Conservation (phyloP, 768 basidiomycete genomes). For the Suillus placidus region DNA sequence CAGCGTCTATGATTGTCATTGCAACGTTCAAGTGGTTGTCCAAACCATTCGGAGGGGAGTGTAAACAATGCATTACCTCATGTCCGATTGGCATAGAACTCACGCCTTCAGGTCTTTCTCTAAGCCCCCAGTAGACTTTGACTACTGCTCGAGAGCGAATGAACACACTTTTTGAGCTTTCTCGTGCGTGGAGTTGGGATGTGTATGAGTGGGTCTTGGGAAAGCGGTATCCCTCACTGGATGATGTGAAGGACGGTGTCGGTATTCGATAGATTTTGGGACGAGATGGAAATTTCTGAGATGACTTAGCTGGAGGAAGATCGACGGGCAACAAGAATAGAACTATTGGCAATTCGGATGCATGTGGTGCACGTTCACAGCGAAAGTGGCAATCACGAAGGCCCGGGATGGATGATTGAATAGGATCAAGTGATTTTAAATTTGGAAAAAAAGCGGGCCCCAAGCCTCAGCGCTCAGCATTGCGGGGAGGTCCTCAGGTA, state of each 20-base stretch:
- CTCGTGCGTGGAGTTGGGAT: neutral
- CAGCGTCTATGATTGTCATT: neutral
- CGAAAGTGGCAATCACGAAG: slow-evolving; percentile 51
- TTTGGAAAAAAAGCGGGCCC: slow-evolving; percentile 60
- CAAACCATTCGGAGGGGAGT: neutral
- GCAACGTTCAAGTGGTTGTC: neutral
- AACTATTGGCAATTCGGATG: slow-evolving; percentile 58
- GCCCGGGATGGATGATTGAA: slow-evolving; percentile 54
- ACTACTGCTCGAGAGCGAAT: neutral
- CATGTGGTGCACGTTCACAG: slow-evolving; percentile 54
- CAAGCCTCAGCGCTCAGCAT: slow-evolving; percentile 45
- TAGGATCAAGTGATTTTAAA: slow-evolving; percentile 51
- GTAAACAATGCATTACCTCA: neutral
- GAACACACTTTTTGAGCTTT: neutral
- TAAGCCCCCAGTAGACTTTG: neutral
- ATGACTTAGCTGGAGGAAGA: slow-evolving; percentile 79
- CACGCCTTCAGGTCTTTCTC: neutral
- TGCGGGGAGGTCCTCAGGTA: neutral
- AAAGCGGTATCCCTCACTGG: neutral
- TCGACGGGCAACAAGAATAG: slow-evolving; percentile 60
- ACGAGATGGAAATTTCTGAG: slow-evolving; percentile 77
- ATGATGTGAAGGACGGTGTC: slow-evolving; percentile 39
- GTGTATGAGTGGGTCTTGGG: neutral
- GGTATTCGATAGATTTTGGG: slow-evolving; percentile 72
- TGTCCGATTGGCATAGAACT: neutral